Evolutionary conservation across 352 stramenopile species (phyloP).

Genomic region (Phytophthora fragariae): DNA sequence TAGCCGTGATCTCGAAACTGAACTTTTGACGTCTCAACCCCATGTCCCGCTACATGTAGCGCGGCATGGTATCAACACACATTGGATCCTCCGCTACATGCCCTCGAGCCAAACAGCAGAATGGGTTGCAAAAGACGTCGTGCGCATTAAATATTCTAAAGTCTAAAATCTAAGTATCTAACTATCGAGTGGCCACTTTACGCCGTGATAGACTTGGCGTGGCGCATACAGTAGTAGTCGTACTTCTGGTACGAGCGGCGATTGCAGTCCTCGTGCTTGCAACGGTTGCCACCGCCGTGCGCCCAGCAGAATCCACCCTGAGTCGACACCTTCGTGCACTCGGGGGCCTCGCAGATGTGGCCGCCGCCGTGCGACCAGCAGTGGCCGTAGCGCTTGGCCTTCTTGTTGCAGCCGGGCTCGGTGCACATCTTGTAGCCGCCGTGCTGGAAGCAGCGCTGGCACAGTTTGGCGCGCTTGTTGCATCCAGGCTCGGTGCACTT

Average conservation of each 20-base stretch:
- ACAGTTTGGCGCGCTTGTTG: conserved; percentile 61
- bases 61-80: background rate
- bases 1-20: background rate
- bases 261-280: conserved; percentile 62
- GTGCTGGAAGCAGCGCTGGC: conserved; percentile 77
- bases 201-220: conserved; percentile 24
- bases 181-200: conserved; percentile 8
- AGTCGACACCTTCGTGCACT: conserved; percentile 47
- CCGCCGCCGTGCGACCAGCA: conserved; percentile 79
- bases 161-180: background rate
- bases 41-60: background rate
- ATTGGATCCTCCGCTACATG: background rate
- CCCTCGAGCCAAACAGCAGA: background rate
- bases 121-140: background rate
- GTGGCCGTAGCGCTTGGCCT: conserved; percentile 73
- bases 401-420: conserved; percentile 59
- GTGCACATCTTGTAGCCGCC: conserved; percentile 73
- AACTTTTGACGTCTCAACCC: background rate
- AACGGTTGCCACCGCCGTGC: conserved; percentile 73
- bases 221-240: conserved; percentile 68
- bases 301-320: conserved; percentile 71
- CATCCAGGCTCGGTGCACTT: background rate
- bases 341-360: conserved; percentile 57
- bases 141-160: conserved; percentile 23
- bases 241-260: conserved; percentile 75